Conservation (phyloP, 805 yeast species). For the Sugiyamaella chiloensis region DNA sequence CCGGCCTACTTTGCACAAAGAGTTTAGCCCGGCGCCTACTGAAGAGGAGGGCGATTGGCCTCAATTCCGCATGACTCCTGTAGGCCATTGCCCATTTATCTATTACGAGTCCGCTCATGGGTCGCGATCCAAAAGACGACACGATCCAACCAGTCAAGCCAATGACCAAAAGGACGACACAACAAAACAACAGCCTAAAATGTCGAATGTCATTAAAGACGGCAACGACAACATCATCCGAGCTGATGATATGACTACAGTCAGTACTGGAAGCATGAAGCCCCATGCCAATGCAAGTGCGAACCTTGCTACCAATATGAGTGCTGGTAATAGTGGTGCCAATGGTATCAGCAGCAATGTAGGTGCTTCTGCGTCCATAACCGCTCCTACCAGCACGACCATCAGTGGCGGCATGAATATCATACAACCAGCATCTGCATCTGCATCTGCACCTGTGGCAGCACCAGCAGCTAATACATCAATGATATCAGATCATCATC, state of each 20-base stretch:
- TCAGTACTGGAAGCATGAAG: not conserved
- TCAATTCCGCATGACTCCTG: conserved; percentile 54
- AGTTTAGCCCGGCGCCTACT: conserved; percentile 53
- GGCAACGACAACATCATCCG: not conserved
- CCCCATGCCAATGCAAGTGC: not conserved
- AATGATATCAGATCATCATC: not conserved
- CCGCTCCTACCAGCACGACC: not conserved
- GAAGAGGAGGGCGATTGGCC: conserved; percentile 53
- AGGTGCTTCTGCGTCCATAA: not conserved
- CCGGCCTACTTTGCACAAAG: conserved; percentile 78
- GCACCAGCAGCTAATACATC: not conserved
- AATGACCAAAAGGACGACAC: conserved; percentile 29
- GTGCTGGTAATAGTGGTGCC: conserved; percentile 22
- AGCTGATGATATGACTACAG: not conserved
- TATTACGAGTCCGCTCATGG: conserved; percentile 4
- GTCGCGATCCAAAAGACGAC: not conserved
- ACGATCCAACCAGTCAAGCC: not conserved
- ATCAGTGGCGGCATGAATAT: not conserved
- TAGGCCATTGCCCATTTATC: conserved; percentile 83
- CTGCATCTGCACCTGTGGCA: not conserved
- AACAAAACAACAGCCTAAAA: too few species aligned
- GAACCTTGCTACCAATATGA: conserved; percentile 13
- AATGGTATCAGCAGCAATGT: conserved; percentile 16
- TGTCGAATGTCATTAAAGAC: conserved; percentile 25
- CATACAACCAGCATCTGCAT: not conserved